Evolutionary conservation across 768 basidiomycete species (phyloP), one percentile per base, ranked within the genome.

Genomic region (Leucocoprinus sp.): DNA sequence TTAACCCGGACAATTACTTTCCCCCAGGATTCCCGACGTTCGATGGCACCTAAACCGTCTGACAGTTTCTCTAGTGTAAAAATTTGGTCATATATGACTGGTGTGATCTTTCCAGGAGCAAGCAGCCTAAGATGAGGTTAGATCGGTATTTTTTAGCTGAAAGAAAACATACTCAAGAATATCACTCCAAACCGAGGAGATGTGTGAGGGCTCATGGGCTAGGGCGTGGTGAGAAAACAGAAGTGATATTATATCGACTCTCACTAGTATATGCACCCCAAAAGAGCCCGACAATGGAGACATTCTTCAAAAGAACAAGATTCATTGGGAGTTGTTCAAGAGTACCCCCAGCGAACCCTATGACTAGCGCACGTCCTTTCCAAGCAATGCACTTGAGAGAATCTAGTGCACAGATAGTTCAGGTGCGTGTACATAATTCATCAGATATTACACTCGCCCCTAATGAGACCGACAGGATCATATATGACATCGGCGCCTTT

Each of bases 281-380:
- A 55, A 84, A 84, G 8, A 96, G 63, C 5, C 95, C 93, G 39
- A 89, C 72, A 8, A 96, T 61, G 8, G 86, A 81, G 18, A 89
- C 70, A 54, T 93, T 93, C 65, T 95, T 95, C 17, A 93, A 70
- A 11, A 95, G 68, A 11, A 93, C 74, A 23, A 85, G 60, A 55
- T 88, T 87, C 58, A 91, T 80, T 0, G 95, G 89, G 39, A 85
- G 84, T 70, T 90, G 88, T 62, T 93, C 90, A 44, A 95, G 90
- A 9, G 71, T 63, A 3, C 89, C 89, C 5, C 75, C 86, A 3
- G 86, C 90, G 61, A 93, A 98, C 5, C 95, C 96, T 42, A 99
- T 82, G n/a, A 98, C 86, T 8, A 99, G 56, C 1, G 86, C 82
- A 11, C 95, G 77, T 1, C 93, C 92, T 60, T 93, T 93, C 82